Conservation (phyloP, 1,139 yeast species). For the Debaryomyces singareniensis region DNA sequence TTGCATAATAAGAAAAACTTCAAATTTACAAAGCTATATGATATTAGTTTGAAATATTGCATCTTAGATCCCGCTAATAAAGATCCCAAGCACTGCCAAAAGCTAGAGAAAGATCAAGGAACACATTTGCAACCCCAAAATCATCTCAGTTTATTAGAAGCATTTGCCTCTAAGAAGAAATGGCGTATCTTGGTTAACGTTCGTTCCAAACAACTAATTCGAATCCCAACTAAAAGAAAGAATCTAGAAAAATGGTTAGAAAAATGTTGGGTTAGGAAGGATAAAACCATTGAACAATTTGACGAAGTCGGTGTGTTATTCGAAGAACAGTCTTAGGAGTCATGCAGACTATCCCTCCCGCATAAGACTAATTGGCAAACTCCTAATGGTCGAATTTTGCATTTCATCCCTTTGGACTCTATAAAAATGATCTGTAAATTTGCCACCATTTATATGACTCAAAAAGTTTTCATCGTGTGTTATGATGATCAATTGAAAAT, state of each 20-base stretch:
- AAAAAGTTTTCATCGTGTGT: conserved; percentile 94
- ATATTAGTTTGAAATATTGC: too few species aligned
- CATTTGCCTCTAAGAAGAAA: conserved; percentile 39
- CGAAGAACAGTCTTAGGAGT: too few species aligned
- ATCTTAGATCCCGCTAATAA: too few species aligned
- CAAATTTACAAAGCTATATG: conserved; percentile 41
- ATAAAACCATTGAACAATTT: conserved; percentile 19
- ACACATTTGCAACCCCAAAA: background rate
- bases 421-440: conserved; percentile 86
- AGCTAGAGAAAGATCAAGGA: background rate
- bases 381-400: conserved; percentile 66
- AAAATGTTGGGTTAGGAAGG: conserved; percentile 64
- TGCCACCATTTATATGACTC: conserved; percentile 76
- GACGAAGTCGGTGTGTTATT: background rate
- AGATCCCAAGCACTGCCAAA: too few species aligned
- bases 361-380: conserved; percentile 36
- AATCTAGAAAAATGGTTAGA: conserved; percentile 70
- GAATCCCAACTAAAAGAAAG: conserved; percentile 45
- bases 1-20: conserved; percentile 26
- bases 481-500: conserved; percentile 89
- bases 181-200: conserved; percentile 45
- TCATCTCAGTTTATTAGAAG: conserved; percentile 35
- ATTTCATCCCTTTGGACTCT: conserved; percentile 74
- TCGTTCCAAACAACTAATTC: conserved; percentile 36
- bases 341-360: conserved; percentile 21